Conservation (phyloP, 495 filamentous ascomycete species). For the Lasiosphaeriaceae sp. region DNA sequence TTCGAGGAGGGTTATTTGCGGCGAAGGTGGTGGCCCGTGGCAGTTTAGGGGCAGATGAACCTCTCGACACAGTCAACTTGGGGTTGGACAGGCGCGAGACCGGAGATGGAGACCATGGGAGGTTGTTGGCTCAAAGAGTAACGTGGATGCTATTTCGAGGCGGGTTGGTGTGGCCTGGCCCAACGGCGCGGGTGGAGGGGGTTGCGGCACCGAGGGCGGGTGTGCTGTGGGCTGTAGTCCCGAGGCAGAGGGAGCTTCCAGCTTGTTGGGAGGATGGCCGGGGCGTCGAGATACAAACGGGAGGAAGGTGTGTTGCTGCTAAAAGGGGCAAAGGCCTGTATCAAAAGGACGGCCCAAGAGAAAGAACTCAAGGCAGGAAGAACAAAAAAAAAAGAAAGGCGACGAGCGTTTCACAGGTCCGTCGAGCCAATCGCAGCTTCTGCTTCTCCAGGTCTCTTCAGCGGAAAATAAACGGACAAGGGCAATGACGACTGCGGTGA, state of each 20-base stretch:
- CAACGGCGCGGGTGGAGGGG: background rate
- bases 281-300: no score
- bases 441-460: no score
- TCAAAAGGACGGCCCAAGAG: background rate
- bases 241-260: background rate
- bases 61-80: background rate
- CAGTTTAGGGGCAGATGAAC: background rate
- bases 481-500: constrained; percentile 9
- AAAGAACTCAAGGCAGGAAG: background rate
- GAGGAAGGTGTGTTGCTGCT: no score
- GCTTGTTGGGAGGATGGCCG: background rate
- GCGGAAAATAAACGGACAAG: background rate
- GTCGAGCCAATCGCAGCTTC: no score
- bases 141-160: background rate
- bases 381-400: background rate
- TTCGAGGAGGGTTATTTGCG: no score
- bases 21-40: no score
- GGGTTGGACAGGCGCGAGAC: constrained; percentile 1
- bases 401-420: no score
- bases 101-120: background rate
- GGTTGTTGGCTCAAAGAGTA: background rate
- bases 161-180: background rate
- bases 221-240: background rate
- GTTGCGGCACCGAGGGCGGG: background rate
- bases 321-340: background rate